Conservation (phyloP, 164 flowering plant genomes). For the Vitis cinerea region DNA sequence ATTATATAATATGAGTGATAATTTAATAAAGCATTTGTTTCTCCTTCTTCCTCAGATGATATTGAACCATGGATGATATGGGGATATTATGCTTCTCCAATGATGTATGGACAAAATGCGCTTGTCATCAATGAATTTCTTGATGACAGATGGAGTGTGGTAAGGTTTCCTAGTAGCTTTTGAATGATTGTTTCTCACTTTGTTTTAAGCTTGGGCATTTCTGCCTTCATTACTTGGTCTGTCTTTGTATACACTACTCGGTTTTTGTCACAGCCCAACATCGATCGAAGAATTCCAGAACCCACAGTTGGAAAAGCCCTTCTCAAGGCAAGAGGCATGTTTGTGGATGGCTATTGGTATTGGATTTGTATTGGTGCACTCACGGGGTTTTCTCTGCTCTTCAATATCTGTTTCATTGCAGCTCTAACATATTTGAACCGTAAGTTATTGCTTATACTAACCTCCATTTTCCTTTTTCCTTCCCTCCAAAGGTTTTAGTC, state of each 20-base stretch:
- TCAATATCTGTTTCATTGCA: slow-evolving; percentile 40
- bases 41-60: slow-evolving; percentile 31
- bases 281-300: slow-evolving; percentile 12
- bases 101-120: slow-evolving; percentile 59
- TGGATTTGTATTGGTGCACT: slow-evolving; percentile 58
- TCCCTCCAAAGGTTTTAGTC: no score
- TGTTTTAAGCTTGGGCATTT: background rate
- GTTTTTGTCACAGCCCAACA: slow-evolving; percentile 29
- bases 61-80: slow-evolving; percentile 51
- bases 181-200: background rate
- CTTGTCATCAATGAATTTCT: slow-evolving; percentile 55
- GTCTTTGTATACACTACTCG: background rate
- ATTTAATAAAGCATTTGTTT: background rate
- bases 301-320: slow-evolving; percentile 47
- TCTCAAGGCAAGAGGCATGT: slow-evolving; percentile 48
- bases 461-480: no score
- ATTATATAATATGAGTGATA: no score
- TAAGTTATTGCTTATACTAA: slow-evolving; percentile 18
- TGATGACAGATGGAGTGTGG: slow-evolving; percentile 53
- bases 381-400: slow-evolving; percentile 44
- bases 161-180: slow-evolving; percentile 16
- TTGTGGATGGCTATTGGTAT: slow-evolving; percentile 35
- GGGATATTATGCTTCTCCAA: slow-evolving; percentile 59
- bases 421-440: slow-evolving; percentile 46
- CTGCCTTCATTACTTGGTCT: background rate